These are phyloP conservation scores for Yamadazyma ubonensis DNA, from an alignment of 805 yeast species.

Conservation along the genomic window DNA sequence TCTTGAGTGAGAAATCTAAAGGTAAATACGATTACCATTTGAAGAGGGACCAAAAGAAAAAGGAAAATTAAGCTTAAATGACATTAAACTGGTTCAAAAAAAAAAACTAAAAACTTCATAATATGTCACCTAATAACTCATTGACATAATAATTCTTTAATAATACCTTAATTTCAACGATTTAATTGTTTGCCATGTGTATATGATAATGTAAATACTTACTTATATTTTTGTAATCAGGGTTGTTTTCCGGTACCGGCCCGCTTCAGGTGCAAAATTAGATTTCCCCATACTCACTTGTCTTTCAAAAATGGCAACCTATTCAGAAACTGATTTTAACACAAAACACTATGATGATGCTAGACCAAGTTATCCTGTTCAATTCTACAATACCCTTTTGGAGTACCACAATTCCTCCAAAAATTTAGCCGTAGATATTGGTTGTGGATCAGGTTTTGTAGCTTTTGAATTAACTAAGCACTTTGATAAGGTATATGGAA, in stretches of 20 bases:
- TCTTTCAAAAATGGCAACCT: constrained; percentile 28
- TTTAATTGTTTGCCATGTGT: constrained; percentile 10
- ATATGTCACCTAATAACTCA: not conserved
- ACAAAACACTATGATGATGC: constrained; percentile 33
- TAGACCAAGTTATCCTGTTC: constrained; percentile 41
- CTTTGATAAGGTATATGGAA: constrained; percentile 38
- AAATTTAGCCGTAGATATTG: constrained; percentile 37
- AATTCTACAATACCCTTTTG: constrained; percentile 31
- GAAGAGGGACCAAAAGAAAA: constrained; percentile 5
- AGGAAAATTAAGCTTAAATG: not conserved
- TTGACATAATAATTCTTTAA: constrained; percentile 1
- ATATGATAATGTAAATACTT: constrained; percentile 9
- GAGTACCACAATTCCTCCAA: constrained; percentile 14
- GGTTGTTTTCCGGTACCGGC: constrained; percentile 5
- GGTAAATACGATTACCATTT: constrained; percentile 11
- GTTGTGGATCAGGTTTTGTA: constrained; percentile 56
- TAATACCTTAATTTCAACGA: not conserved
- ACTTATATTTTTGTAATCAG: not conserved
- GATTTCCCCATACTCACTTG: not conserved
- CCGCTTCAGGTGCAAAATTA: constrained; percentile 5
- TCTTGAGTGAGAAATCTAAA: constrained; percentile 41
- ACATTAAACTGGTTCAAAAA: not conserved
- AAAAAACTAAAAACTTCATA: not conserved
- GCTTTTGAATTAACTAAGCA: constrained; percentile 33
- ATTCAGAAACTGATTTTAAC: constrained; percentile 31